Base-by-base conservation (phyloP, 306 rosid genomes). In the Erythrophleum fordii region DNA sequence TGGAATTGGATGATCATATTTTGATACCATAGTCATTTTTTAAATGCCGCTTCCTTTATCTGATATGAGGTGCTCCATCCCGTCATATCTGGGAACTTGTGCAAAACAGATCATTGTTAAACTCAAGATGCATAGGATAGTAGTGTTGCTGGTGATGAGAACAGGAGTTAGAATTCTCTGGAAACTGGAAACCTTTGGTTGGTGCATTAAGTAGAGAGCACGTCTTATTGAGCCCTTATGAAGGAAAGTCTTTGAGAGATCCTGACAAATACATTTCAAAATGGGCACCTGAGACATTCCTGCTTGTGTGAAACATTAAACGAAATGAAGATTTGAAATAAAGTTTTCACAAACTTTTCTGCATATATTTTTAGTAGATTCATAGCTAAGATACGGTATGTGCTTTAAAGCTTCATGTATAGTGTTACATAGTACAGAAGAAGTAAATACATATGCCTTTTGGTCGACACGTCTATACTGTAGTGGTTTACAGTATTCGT, bases 1-100 rank as follows among this genome's bases (percentile, higher is more conserved):
- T 62, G 86, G 80, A 82, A 46, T 64, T 35, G 66, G 52, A 71
- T 44, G 25, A 16, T 76, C 67, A 25, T 71, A 42, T 34, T 76
- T 72, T 56, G 55, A 46, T 76, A 55, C 18, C 25, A 11, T 31
- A 0, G 8, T 71, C 49, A 61, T 55, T 69, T 68, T 44, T 31
- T 14, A 70, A 31, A 23, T 69, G 26, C 26, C 17, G 59, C 62
- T 28, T 64, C 31, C 61, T 75, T 29, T 61, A 17, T 28, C 51
- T 60, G n/a, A 51, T 51, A 42, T 73, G 14, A 35, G 72, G 11
- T 48, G 70, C 37, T 39, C 10, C 53, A 11, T 60, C 29, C 42
- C 17, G 31, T 61, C 44, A 17, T 49, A 29, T 3, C 69, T 51
- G 31, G 45, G 29, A 69, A 25, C 56, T 75, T 76, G 9, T 23